phyloP scores from a whole-genome alignment of 2,329 filamentous ascomycete species.

The Helotiales sp. region DNA sequence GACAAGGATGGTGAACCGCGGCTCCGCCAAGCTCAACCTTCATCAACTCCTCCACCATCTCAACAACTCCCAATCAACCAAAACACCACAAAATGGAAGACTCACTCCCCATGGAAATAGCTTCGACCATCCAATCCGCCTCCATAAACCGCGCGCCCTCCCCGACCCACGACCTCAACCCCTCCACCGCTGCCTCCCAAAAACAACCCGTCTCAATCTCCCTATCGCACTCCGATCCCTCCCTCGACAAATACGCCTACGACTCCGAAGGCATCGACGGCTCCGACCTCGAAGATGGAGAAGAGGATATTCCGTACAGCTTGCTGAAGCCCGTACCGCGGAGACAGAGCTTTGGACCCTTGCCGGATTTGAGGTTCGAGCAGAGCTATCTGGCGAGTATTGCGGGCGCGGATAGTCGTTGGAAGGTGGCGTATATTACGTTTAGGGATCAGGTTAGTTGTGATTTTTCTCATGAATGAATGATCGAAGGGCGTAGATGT shows the following conservation, averaged over 20 bases:
- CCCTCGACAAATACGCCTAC: constrained; percentile 43
- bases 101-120: constrained; percentile 66
- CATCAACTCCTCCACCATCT: no score
- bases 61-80: no score
- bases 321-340: constrained; percentile 62
- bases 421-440: constrained; percentile 83
- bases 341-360: constrained; percentile 60
- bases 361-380: constrained; percentile 94
- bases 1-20: no score
- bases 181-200: constrained; percentile 73
- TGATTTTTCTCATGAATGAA: no score
- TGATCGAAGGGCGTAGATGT: not conserved
- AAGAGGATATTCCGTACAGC: constrained; percentile 72
- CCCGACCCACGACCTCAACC: constrained; percentile 76
- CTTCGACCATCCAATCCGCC: constrained; percentile 79
- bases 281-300: constrained; percentile 51
- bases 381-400: constrained; percentile 97
- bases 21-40: no score
- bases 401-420: constrained; percentile 76
- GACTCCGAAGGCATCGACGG: constrained; percentile 49
- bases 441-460: constrained; percentile 80
- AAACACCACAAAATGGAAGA: constrained; percentile 41
- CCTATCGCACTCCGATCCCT: constrained; percentile 39
- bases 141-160: constrained; percentile 78
- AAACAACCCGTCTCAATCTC: constrained; percentile 68